Percentiles rank a stretch among this genome's conserved stretches.
Evolutionary conservation across 192 early-diverging fungal species (phyloP).

Genomic region (Phycomyces nitens): DNA sequence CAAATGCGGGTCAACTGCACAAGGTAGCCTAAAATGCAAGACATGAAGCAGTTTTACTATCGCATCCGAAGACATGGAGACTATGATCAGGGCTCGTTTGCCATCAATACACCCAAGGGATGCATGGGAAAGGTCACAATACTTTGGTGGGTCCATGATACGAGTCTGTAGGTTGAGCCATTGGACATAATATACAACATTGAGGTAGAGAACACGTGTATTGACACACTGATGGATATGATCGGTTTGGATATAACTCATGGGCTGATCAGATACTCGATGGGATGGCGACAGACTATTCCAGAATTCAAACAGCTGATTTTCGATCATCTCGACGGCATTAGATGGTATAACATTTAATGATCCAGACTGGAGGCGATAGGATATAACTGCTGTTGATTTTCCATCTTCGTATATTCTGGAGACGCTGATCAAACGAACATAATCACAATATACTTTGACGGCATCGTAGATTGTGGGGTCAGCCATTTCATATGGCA

Average conservation of each 20-base stretch:
- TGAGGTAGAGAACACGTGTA: constrained; percentile 10
- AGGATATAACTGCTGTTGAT: not conserved
- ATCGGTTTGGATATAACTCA: constrained; percentile 11
- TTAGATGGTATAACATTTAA: constrained; percentile 1
- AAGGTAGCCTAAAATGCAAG: constrained; percentile 12
- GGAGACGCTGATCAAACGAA: constrained; percentile 4
- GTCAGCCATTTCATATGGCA: constrained; percentile 4
- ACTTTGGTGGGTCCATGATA: constrained; percentile 10
- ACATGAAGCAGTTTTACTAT: constrained; percentile 12
- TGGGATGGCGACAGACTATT: constrained; percentile 8
- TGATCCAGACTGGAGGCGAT: constrained; percentile 10
- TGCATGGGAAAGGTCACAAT: constrained; percentile 10
- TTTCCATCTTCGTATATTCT: not conserved
- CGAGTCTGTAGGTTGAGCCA: constrained; percentile 22
- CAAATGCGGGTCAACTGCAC: constrained; percentile 23
- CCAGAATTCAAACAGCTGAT: constrained; percentile 19
- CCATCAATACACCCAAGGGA: constrained; percentile 16
- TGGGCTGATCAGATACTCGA: constrained; percentile 8
- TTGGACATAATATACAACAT: constrained; percentile 14
- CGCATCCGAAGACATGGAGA: constrained; percentile 24
- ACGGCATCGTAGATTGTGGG: constrained; percentile 4
- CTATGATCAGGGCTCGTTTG: constrained; percentile 16
- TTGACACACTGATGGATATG: constrained; percentile 7
- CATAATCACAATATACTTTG: constrained; percentile 1
- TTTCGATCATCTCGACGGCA: constrained; percentile 6